These are phyloP conservation scores for Arctium lappa DNA, from an alignment of 129 eudicot genomes.

Conservation along the genomic window DNA sequence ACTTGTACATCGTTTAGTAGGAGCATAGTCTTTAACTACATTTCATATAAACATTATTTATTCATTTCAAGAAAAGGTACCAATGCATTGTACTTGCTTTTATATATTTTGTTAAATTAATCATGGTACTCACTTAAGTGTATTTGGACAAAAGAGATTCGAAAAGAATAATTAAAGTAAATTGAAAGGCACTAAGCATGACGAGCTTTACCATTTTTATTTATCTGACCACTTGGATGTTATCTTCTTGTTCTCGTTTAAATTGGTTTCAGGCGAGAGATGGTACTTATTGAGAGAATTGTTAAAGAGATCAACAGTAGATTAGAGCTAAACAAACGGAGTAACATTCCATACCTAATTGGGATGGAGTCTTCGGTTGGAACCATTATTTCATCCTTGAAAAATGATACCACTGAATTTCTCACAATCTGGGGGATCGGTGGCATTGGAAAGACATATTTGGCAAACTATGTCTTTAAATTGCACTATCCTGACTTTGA, in stretches of 20 bases:
- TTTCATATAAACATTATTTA: too few species aligned
- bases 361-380: background rate
- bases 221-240: background rate
- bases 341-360: background rate
- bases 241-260: background rate
- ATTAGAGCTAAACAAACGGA: slow-evolving; percentile 1
- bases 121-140: too few species aligned
- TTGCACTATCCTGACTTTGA: slow-evolving; percentile 8
- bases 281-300: slow-evolving; percentile 6
- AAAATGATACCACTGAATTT: background rate
- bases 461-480: slow-evolving; percentile 13
- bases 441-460: slow-evolving; percentile 33
- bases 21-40: too few species aligned
- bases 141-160: too few species aligned
- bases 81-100: too few species aligned
- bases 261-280: slow-evolving; percentile 11
- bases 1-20: too few species aligned
- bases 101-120: too few species aligned
- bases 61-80: too few species aligned
- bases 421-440: slow-evolving; percentile 20
- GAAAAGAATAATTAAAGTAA: too few species aligned
- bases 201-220: too few species aligned
- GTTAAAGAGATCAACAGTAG: slow-evolving; percentile 6
- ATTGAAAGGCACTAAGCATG: too few species aligned
- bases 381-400: background rate